Evolutionary conservation across 345 rosid genomes (phyloP), one percentile per base, ranked within the genome.

Genomic region (Sonneratia alba): DNA sequence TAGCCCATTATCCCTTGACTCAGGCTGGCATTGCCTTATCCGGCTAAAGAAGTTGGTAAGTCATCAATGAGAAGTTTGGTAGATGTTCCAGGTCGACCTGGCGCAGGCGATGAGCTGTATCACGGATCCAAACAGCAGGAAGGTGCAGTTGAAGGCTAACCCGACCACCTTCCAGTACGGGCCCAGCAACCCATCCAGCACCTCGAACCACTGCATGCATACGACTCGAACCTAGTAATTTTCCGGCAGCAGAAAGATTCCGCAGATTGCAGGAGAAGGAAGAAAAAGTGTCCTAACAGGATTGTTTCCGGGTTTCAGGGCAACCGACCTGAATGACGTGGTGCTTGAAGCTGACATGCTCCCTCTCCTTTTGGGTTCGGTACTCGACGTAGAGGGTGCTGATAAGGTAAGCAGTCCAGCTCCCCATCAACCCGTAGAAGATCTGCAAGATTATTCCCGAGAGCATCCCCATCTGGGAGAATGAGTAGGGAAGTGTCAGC

Each of bases 351-450:
- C 27, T 76, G 40, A 76, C 82, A 36, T 78, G 76, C 71, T 81
- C 82, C 67, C 73, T 81, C 70, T 78, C 84, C 72, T 81, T 81
- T 53, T 82, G 51, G 74, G 74, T 74, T 70, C 84, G 76, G 72
- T 71, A 81, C 70, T 81, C 84, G 4, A 81, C 71, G 71, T 81
- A 81, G 24, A 81, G 84, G 7, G 73, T 82, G 36, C 84, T 81
- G 69, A 81, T 81, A 65, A 81, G 82, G 66, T 81, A 81, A 71
- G 84, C 84, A 18, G 84, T 81, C 84, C 84, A 81, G 74, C 84
- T 81, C 49, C 84, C 84, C 4, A 81, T 10, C 4, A 81, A 12
- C 2, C 84, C 84, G 43, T 81, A 81, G 78, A 78, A 81, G 43
- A 81, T 49, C 73, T 81, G 84, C 21, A 81, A 55, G 63, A 81